phyloP scores from a whole-genome alignment of 2,329 filamentous ascomycete genomes.

The Sporothrix globosa region DNA sequence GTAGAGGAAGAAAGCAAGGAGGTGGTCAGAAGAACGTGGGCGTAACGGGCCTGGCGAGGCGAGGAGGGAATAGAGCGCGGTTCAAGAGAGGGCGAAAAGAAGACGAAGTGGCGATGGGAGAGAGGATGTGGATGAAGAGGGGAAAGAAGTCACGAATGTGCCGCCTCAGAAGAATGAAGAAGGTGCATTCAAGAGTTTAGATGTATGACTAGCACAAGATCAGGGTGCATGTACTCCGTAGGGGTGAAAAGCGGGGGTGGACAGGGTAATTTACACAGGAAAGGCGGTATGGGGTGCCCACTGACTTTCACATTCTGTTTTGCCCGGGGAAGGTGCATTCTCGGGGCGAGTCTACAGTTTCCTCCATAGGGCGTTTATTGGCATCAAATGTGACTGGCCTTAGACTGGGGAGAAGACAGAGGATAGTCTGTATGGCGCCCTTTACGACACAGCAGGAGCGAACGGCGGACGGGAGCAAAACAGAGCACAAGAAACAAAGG shows the following conservation, averaged over 20 bases:
- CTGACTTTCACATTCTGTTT: neutral
- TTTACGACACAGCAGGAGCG: slow-evolving; percentile 18
- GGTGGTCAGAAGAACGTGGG: slow-evolving; percentile 2
- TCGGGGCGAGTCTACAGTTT: neutral
- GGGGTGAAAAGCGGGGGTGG: slow-evolving; percentile 31
- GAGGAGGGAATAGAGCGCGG: neutral
- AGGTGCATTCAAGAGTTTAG: slow-evolving; percentile 17
- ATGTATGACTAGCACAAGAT: slow-evolving; percentile 3
- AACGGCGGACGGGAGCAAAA: neutral
- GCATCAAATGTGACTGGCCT: neutral
- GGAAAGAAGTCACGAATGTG: slow-evolving; percentile 18
- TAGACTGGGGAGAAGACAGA: neutral
- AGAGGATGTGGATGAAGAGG: neutral
- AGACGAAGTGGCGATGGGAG: neutral
- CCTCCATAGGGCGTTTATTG: neutral
- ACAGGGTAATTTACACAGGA: neutral
- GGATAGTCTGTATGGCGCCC: slow-evolving; percentile 3
- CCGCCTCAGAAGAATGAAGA: slow-evolving; percentile 13
- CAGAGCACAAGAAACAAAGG: slow-evolving; percentile 14
- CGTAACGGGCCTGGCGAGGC: neutral
- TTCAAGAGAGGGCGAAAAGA: slow-evolving; percentile 10
- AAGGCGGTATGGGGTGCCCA: slow-evolving; percentile 24
- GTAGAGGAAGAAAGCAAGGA: neutral
- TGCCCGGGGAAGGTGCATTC: slow-evolving; percentile 13
- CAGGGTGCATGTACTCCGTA: slow-evolving; percentile 15